These are phyloP conservation scores for Arthrobotrys conoides DNA, from an alignment of 2,329 filamentous ascomycete species.

Conservation along the genomic window DNA sequence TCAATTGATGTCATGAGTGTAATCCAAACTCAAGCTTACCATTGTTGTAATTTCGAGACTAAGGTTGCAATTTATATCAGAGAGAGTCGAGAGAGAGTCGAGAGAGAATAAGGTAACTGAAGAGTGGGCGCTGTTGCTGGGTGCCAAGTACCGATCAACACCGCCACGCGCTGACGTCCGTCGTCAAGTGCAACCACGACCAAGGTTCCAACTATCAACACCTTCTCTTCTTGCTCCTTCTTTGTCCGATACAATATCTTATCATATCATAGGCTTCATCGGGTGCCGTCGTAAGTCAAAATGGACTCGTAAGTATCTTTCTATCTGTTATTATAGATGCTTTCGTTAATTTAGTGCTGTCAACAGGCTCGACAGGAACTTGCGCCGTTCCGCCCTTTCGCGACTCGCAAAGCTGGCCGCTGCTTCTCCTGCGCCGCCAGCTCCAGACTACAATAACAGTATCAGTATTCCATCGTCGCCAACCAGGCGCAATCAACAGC, in stretches of 20 bases:
- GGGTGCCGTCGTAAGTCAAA: conserved; percentile 1
- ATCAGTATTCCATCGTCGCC: conserved; percentile 45
- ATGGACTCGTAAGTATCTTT: conserved; percentile 53
- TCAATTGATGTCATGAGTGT: neutral
- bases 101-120: neutral
- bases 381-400: conserved; percentile 53
- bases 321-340: neutral
- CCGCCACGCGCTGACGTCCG: conserved; percentile 10
- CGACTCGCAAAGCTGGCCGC: conserved; percentile 56
- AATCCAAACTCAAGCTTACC: no score
- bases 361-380: conserved; percentile 47
- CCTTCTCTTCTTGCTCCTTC: neutral
- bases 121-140: conserved; percentile 14
- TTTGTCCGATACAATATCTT: neutral
- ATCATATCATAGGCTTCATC: conserved; percentile 2
- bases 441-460: conserved; percentile 16
- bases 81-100: neutral
- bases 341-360: neutral
- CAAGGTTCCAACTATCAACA: neutral
- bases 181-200: conserved; percentile 10
- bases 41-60: no score
- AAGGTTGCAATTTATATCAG: neutral
- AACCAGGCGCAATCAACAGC: conserved; percentile 36
- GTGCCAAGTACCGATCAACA: conserved; percentile 15
- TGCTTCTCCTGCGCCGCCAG: conserved; percentile 46